Conservation (phyloP, 2,329 filamentous ascomycete species). For the Amylocarpus encephaloides region DNA sequence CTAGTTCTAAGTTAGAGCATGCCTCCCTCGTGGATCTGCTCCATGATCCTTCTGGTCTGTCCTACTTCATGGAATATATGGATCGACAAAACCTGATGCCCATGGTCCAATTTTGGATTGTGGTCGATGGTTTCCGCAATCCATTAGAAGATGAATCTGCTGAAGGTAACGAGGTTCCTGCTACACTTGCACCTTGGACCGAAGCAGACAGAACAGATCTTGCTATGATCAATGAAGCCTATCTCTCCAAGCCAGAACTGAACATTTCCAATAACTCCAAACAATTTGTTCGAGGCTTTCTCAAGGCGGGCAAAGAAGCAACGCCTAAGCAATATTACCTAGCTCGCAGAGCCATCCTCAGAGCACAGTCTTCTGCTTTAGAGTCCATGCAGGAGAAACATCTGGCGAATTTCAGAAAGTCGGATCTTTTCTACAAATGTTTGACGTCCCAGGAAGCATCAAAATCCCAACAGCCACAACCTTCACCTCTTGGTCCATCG, state of each 20-base stretch:
- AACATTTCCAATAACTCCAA: constrained; percentile 66
- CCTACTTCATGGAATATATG: constrained; percentile 99
- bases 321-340: constrained; percentile 75
- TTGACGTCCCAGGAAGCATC: constrained; percentile 77
- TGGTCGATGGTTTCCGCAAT: constrained; percentile 92
- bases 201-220: constrained; percentile 82
- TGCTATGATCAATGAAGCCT: constrained; percentile 85
- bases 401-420: constrained; percentile 82
- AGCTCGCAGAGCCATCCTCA: constrained; percentile 74
- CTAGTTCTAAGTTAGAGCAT: constrained; percentile 62
- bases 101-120: constrained; percentile 95
- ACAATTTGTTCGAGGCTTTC: constrained; percentile 66
- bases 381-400: constrained; percentile 77
- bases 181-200: constrained; percentile 63
- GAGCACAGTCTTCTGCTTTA: constrained; percentile 74
- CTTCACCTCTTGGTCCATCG: constrained; percentile 23
- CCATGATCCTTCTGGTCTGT: constrained; percentile 81
- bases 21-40: constrained; percentile 79
- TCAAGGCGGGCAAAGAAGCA: constrained; percentile 70
- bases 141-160: constrained; percentile 82
- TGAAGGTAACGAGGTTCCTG: constrained; percentile 54
- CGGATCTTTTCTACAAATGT: constrained; percentile 94
- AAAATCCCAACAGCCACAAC: constrained; percentile 23
- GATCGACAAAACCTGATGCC: constrained; percentile 82
- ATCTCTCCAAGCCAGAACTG: constrained; percentile 75